Evolutionary conservation across 129 eudicot species (phyloP).

Genomic region (Flaveria robusta): DNA sequence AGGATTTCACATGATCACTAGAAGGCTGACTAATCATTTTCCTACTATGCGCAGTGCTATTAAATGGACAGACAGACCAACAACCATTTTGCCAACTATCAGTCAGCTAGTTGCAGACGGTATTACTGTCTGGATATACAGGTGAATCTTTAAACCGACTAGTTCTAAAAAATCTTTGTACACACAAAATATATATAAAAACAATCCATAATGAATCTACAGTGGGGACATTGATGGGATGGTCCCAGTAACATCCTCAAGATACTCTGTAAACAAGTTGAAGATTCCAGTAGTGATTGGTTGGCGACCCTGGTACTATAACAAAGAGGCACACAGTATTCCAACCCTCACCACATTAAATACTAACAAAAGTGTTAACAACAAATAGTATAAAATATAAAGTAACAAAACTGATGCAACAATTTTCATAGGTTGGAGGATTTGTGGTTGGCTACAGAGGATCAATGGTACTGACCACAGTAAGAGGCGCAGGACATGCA

Average conservation of each 20-base stretch:
- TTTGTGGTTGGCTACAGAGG: constrained; percentile 58
- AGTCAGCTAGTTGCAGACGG: constrained; percentile 42
- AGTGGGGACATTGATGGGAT: constrained; percentile 59
- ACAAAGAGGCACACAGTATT: constrained; percentile 38
- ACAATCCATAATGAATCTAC: constrained; percentile 22
- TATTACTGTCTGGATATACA: constrained; percentile 51
- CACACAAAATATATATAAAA: not conserved
- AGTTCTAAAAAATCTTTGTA: not conserved
- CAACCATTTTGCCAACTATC: constrained; percentile 48
- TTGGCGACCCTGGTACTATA: constrained; percentile 65
- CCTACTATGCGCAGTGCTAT: constrained; percentile 22
- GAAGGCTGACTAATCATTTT: constrained; percentile 3
- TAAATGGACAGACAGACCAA: constrained; percentile 47
- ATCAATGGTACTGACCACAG: constrained; percentile 43
- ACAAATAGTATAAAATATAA: constrained; percentile 6
- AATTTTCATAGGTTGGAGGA: constrained; percentile 58
- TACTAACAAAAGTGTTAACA: not conserved
- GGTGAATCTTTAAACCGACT: constrained; percentile 24
- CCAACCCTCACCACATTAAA: not conserved
- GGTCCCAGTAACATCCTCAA: constrained; percentile 58
- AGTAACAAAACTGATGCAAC: constrained; percentile 4
- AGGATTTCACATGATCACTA: not conserved
- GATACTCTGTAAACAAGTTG: constrained; percentile 53
- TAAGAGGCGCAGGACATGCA: constrained; percentile 62
- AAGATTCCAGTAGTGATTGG: constrained; percentile 45